Base-by-base conservation (phyloP, 2,329 filamentous ascomycete genomes). In the Saccharata proteae region DNA sequence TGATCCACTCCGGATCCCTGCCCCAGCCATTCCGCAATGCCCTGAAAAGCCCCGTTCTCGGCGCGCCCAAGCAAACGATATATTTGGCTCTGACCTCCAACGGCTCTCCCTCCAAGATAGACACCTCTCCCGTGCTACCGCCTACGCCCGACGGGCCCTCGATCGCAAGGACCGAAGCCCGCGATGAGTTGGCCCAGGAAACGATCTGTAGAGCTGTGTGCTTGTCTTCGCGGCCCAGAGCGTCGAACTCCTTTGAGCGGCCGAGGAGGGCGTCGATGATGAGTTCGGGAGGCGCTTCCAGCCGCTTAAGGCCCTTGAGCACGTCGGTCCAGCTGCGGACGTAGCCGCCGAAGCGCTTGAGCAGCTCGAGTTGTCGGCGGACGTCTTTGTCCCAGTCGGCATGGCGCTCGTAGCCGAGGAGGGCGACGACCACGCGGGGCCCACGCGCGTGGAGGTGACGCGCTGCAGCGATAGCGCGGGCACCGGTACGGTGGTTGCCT, bases 401-500 rank as follows among this genome's bases (percentile, higher is more conserved):
- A 43, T 90, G 81, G 21, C 82, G 75, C 50, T 93, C 85, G 37
- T 88, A 74, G 0, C 85, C 83, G 3, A 93, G 74, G 6, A 96
- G 68, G 38, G 84, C 90, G 5, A 93, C 67, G 26, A 92, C 71
- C 21, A 93, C 76, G 34, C 83, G 78, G 33, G 83, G 64, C 13
- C 81, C 80, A 40, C 86, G 81, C 48, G 86, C 88, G 30, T 82
- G 75, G 6, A 96, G 69, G 52, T 96, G 86, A 4, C 90, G 74
- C 16, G 79, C 85, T 4, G 85, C 85, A 10, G 84, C 81, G 32
- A 96, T 68, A 3, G 85, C 84, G 36, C 88, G 71, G 21, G 82
- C 77, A 22, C 88, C 86, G 1, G 79, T 85, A 42, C 84, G 84
- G 55, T 93, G 88, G 54, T 94, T 96, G n/a, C 90, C 88, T 0